Conservation (phyloP, 768 basidiomycete species). For the Tulasnella sp. region DNA sequence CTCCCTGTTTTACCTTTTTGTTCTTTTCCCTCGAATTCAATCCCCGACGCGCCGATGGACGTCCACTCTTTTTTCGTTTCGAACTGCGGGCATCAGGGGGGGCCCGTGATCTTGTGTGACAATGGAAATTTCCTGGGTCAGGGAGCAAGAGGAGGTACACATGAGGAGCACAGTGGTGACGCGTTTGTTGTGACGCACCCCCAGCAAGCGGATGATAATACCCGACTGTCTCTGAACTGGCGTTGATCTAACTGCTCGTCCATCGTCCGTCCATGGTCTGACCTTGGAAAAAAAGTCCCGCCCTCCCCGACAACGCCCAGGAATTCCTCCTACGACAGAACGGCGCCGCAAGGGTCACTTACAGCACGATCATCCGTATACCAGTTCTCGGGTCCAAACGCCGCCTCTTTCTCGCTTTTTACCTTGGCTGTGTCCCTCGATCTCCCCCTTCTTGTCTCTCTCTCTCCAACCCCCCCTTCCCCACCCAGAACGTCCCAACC, state of each 20-base stretch:
- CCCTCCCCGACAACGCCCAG: not conserved
- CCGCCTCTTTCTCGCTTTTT: not conserved
- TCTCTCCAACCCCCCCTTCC: not conserved
- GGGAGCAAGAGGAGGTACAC: not conserved
- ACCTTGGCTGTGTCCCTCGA: conserved; percentile 7
- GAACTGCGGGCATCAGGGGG: not conserved
- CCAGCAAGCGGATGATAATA: not conserved
- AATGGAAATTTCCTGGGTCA: not conserved
- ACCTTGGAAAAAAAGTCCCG: conserved; percentile 11
- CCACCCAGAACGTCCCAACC: not conserved
- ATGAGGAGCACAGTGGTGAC: not conserved
- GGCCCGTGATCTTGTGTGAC: not conserved
- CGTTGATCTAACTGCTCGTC: not conserved
- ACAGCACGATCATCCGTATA: not conserved
- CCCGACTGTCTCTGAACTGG: not conserved
- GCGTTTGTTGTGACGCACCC: not conserved
- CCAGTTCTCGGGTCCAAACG: not conserved
- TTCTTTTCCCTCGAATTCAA: conserved; percentile 1
- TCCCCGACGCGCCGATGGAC: conserved; percentile 3
- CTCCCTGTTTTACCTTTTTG: conserved; percentile 11
- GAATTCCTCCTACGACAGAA: not conserved
- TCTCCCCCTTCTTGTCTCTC: not conserved
- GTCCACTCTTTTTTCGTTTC: not conserved
- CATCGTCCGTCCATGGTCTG: not conserved
- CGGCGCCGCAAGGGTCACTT: not conserved